Percentiles rank a stretch among this genome's conserved stretches.
These are phyloP conservation scores for Cytospora schulzeri DNA, from an alignment of 2,329 filamentous ascomycete genomes.

Conservation along the genomic window DNA sequence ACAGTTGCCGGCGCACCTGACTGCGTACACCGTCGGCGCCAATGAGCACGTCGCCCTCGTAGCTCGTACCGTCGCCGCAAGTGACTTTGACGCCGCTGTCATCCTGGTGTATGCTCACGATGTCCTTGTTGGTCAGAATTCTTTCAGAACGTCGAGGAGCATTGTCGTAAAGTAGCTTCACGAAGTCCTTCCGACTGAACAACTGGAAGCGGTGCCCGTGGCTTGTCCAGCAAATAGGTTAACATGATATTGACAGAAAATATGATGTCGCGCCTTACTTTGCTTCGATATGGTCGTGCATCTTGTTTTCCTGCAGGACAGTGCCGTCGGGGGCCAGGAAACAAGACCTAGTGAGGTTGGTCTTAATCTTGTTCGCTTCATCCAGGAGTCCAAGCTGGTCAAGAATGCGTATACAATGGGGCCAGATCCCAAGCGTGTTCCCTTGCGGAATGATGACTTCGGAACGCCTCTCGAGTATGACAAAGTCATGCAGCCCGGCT, in stretches of 20 bases:
- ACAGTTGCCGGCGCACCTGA: constrained; percentile 2
- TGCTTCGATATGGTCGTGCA: constrained; percentile 8
- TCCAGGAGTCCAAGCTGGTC: constrained; percentile 5
- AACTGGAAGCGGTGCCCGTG: constrained; percentile 1
- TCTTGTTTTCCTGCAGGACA: background rate
- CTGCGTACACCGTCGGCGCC: constrained; percentile 1
- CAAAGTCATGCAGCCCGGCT: constrained; percentile 11
- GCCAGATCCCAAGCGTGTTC: constrained; percentile 4
- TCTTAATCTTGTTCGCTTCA: constrained; percentile 6
- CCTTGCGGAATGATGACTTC: constrained; percentile 1
- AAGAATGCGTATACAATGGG: constrained; percentile 5
- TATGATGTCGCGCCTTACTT: background rate
- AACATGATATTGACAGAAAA: no score
- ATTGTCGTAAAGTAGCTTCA: constrained; percentile 8
- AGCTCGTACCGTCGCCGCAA: constrained; percentile 1
- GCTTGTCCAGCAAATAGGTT: background rate
- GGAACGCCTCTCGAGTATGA: background rate
- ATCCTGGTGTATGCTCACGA: background rate
- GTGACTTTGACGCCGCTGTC: constrained; percentile 2
- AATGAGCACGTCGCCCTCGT: background rate
- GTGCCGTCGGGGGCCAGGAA: constrained; percentile 6
- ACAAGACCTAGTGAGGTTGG: constrained; percentile 4
- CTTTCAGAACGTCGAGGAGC: background rate
- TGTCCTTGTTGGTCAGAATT: constrained; percentile 1
- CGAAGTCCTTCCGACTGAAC: constrained; percentile 10